Conservation (phyloP, 495 filamentous ascomycete genomes). For the Daldinia caldariorum region DNA sequence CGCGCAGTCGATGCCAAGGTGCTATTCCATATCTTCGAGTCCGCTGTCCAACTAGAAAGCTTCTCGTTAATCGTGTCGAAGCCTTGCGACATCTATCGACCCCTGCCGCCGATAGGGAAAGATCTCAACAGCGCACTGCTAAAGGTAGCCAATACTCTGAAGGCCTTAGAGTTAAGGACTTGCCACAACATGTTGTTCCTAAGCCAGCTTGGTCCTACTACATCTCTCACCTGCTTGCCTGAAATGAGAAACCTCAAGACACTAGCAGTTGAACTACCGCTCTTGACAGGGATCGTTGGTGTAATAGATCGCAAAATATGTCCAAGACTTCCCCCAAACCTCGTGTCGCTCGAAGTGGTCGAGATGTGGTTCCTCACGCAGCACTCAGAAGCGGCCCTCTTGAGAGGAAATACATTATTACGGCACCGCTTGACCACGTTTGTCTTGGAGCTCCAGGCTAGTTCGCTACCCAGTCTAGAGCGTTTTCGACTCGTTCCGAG, state of each 20-base stretch:
- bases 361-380: slow-evolving; percentile 9
- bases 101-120: background rate
- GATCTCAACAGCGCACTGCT: slow-evolving; percentile 21
- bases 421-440: background rate
- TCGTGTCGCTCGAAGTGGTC: slow-evolving; percentile 8
- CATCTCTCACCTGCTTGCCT: slow-evolving; percentile 12
- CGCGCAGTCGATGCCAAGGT: slow-evolving; percentile 17
- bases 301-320: background rate
- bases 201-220: slow-evolving; percentile 3
- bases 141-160: slow-evolving; percentile 14
- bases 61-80: slow-evolving; percentile 21
- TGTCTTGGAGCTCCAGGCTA: background rate
- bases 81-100: background rate
- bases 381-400: background rate
- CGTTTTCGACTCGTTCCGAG: background rate
- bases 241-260: slow-evolving; percentile 6
- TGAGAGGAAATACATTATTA: background rate
- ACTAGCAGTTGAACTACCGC: slow-evolving; percentile 18
- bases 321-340: slow-evolving; percentile 14
- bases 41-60: slow-evolving; percentile 9
- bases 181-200: background rate
- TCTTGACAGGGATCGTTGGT: background rate
- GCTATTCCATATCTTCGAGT: slow-evolving; percentile 1
- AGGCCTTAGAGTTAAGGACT: slow-evolving; percentile 21
- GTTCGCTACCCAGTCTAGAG: background rate